Evolutionary conservation across 148 eudicot genomes (phyloP), one percentile per base, ranked within the genome.

Genomic region (Amaranthus cruentus): DNA sequence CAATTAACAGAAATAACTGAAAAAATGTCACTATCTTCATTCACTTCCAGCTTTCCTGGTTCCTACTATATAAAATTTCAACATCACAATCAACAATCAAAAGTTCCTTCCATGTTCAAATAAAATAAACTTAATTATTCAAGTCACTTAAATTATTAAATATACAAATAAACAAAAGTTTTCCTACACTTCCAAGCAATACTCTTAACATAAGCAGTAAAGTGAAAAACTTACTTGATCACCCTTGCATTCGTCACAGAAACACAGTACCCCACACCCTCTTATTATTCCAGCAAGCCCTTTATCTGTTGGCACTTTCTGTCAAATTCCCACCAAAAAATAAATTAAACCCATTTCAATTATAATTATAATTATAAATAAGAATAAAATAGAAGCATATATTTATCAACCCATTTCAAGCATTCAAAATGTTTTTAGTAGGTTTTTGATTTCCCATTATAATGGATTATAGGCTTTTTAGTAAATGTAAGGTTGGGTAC

Each of bases 221-320:
- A 61, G 15, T 50, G 12, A 21, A 69, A 38, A 44, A 61, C 88
- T 83, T 81, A 90, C 98, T 64, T 80, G 63, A 62, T 42, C 68
- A 70, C 93, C 96, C 52, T 75, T 62, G 86, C 98, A 92, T 6
- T 65, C 58, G 5, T 63, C 75, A 78, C 98, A 92, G 53, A 53
- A 84, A 62, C 98, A 92, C 77, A 90, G 69, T 50, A 92, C 79
- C 12, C 89, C 91, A 73, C 61, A n/a, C 63, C 90, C 96, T 60
- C 28, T 84, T 9, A 92, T 78, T 21, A 81, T 77, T 66, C 98
- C 98, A 47, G 61, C 63, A 73, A 90, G 88, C 75, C 87, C 88
- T 43, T 9, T 61, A 58, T 83, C 77, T 13, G 69, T 12, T 2
- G 62, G 68, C 10, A 48, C 73, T 68, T 80, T 88, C 82, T 79